Base-by-base conservation (phyloP, 495 filamentous ascomycete genomes). In the Cercophora scortea region DNA sequence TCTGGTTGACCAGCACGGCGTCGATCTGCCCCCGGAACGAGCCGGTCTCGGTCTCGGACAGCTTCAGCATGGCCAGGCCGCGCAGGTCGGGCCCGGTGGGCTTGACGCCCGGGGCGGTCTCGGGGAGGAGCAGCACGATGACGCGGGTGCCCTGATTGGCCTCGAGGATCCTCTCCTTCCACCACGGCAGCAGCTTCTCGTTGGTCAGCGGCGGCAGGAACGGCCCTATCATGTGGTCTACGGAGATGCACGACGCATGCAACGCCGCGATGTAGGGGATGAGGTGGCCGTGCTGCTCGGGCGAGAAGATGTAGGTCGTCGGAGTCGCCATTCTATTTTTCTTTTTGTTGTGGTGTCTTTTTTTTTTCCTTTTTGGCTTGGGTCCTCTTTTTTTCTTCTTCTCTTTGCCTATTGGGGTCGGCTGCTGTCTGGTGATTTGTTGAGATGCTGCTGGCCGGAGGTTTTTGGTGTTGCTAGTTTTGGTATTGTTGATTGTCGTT, bases 181-280 rank as follows among this genome's bases (percentile, higher is more conserved):
- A 72, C 63, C 63, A 70, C 1, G 59, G 50, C 36, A 72, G 56
- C 32, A 72, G 65, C 52, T 67, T 71, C 39, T 67, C 67, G 61
- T 64, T 63, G 47, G 57, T 63, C 41, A 71, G 51, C 0, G 70
- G 70, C 11, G 65, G 67, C 15, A 71, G 53, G 42, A 72, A 72
- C 5, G 68, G 66, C 25, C 68, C 68, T 45, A 66, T 56, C 58
- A 67, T 67, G 38, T 58, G 55, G 56, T 72, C 68, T 34, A 58
- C 53, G 8, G 60, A 61, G 54, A 72, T 70, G 53, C 70, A 69
- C 0, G 61, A 62, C 13, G 67, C 68, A 50, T 72, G 67, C 16
- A 72, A 57, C 18, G 67, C 68, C 32, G 70, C 70, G 19, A 72
- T 61, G 60, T 68, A 71, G 15, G 70, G 65, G 10, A 61, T 50